Evolutionary conservation across 495 filamentous ascomycete species (phyloP).

Genomic region (Viridothelium virens): DNA sequence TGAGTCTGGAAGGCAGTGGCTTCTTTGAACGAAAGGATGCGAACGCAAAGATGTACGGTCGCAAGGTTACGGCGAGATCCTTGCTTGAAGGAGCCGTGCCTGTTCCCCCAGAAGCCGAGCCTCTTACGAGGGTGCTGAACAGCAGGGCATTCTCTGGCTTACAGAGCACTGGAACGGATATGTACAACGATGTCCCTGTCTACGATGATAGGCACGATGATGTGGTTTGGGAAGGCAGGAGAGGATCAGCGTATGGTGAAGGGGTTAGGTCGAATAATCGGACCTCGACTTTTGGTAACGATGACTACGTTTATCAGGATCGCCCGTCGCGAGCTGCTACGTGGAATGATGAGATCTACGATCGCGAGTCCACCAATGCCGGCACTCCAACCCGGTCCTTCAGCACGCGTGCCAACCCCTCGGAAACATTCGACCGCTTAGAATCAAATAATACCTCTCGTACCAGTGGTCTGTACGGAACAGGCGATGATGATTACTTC

Average conservation of each 20-base stretch:
- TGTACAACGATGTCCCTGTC: constrained; percentile 93
- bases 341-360: constrained; percentile 87
- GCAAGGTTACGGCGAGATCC: constrained; percentile 68
- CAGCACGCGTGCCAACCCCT: constrained; percentile 42
- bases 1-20: constrained; percentile 83
- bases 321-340: constrained; percentile 63
- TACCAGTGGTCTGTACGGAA: constrained; percentile 30
- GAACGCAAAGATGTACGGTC: constrained; percentile 90
- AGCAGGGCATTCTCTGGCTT: constrained; percentile 73
- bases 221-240: constrained; percentile 83
- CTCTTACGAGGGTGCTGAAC: constrained; percentile 75
- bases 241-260: constrained; percentile 70
- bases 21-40: constrained; percentile 92
- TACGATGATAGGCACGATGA: constrained; percentile 85
- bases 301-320: constrained; percentile 53
- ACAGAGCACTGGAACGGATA: constrained; percentile 41
- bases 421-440: constrained; percentile 44
- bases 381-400: constrained; percentile 45
- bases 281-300: constrained; percentile 38
- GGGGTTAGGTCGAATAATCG: constrained; percentile 51
- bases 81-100: constrained; percentile 70
- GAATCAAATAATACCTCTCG: constrained; percentile 37
- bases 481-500: constrained; percentile 40
- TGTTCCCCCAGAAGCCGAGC: constrained; percentile 72
- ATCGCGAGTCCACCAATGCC: constrained; percentile 44